phyloP scores from a whole-genome alignment of 2,329 filamentous ascomycete species.

The Hirsutella thompsonii region DNA sequence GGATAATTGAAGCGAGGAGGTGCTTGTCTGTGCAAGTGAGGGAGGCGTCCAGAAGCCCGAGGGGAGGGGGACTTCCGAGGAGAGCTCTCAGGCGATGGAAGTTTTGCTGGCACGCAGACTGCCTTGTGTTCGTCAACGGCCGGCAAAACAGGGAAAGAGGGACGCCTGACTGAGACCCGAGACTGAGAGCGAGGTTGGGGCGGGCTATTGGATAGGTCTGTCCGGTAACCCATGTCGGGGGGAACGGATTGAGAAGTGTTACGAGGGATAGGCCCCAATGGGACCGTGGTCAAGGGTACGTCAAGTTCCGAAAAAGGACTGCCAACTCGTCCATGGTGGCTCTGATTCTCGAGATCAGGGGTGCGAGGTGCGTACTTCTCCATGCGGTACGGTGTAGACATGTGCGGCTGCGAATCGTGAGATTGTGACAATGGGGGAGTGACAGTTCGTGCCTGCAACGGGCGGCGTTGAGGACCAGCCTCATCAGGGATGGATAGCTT shows the following conservation, averaged over 20 bases:
- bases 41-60: conserved; percentile 18
- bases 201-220: conserved; percentile 19
- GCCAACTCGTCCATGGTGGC: conserved; percentile 58
- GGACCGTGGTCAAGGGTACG: conserved; percentile 64
- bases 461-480: conserved; percentile 14
- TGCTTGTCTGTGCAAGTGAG: conserved; percentile 31
- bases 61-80: conserved; percentile 19
- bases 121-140: conserved; percentile 53
- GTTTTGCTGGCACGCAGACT: conserved; percentile 21
- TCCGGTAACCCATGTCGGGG: conserved; percentile 76
- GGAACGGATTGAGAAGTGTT: conserved; percentile 83
- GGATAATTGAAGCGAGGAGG: conserved; percentile 43
- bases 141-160: conserved; percentile 56
- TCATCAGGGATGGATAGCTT: conserved; percentile 45
- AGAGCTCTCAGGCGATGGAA: conserved; percentile 4
- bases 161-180: conserved; percentile 46
- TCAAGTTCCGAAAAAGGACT: conserved; percentile 89
- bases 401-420: conserved; percentile 21
- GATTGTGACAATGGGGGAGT: conserved; percentile 14
- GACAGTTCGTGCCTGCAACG: conserved; percentile 15
- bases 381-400: conserved; percentile 34
- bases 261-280: conserved; percentile 58
- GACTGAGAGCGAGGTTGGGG: conserved; percentile 34
- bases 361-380: conserved; percentile 36
- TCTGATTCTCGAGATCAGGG: conserved; percentile 43